Base-by-base conservation (phyloP, 768 basidiomycete genomes). In the Auriscalpium microsporum region DNA sequence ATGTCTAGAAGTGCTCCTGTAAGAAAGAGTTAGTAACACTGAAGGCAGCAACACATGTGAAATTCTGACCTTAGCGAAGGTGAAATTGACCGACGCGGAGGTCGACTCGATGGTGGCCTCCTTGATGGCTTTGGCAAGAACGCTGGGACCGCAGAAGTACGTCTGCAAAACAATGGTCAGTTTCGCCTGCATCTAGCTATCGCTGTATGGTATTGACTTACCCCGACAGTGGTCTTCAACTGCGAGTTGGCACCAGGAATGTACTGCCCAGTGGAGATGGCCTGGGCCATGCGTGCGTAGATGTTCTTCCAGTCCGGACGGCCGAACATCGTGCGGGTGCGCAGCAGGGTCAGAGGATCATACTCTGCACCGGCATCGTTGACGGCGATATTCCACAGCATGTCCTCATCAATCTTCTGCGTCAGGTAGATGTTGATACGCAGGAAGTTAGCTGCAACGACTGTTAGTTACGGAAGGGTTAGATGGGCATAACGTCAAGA, bases 401-500 rank as follows among this genome's bases (percentile, higher is more conserved):
- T 90, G 70, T 91, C 84, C 65, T 91, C 83, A 56, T 75, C 74
- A 61, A 94, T 80, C 75, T 87, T 90, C 70, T 90, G 85, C 10
- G 92, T 94, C 57, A 94, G 76, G 69, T 93, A 94, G 62, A 94
- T 82, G 63, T 89, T 89, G 75, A 97, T 94, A 55, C 85, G 87
- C 53, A 95, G 77, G 76, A 95, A 94, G 74, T 92, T 88, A 64
- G 91, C 91, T 92, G 62, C 17, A 58, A 51, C 17, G 50, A 51
- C 54, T n/a, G 28, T 65, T 48, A 68, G 61, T 47, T 50, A 11
- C 23, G 50, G 23, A 28, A 1, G 50, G 46, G 37, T n/a, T 3
- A 42, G 10, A 36, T 59, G 28, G 37, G 36, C 10, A n/a, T n/a
- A 50, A 37, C 16, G 45, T 36, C 10, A 50, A 23, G 11, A 78